Conservation (phyloP, 768 basidiomycete species). For the Russula brevipes region DNA sequence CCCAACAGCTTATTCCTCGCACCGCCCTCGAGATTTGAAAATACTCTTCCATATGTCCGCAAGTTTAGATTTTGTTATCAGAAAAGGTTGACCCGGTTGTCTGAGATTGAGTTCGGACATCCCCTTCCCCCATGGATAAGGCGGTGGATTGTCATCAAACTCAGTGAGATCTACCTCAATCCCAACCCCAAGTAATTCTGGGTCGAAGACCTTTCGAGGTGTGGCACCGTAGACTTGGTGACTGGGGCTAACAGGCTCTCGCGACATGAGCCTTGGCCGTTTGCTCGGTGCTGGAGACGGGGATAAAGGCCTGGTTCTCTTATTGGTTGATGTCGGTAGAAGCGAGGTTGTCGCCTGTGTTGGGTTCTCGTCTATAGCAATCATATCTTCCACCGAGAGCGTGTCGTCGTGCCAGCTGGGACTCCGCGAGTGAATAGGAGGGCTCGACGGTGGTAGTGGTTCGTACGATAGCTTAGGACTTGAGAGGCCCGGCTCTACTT, state of each 20-base stretch:
- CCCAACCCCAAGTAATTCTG: constrained; percentile 10
- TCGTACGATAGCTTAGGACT: background rate
- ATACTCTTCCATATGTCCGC: constrained; percentile 17
- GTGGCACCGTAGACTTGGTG: background rate
- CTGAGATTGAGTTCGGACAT: background rate
- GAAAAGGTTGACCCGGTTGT: background rate
- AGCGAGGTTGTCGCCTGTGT: background rate
- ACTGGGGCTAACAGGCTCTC: background rate
- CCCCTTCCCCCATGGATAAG: constrained; percentile 6
- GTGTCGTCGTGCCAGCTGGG: background rate
- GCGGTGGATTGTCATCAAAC: constrained; percentile 9
- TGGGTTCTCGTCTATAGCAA: background rate
- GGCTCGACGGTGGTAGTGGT: constrained; percentile 16
- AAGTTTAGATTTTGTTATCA: constrained; percentile 15
- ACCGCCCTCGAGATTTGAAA: constrained; percentile 17
- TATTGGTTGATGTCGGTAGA: background rate
- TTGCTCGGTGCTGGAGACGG: background rate
- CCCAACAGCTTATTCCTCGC: background rate
- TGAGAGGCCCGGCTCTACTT: background rate
- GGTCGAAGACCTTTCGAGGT: background rate
- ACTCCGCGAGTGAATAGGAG: constrained; percentile 12
- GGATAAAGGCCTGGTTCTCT: constrained; percentile 5
- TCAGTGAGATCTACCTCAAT: constrained; percentile 11
- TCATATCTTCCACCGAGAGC: constrained; percentile 4
- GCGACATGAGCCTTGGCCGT: constrained; percentile 7